phyloP scores from a whole-genome alignment of 2,329 filamentous ascomycete genomes.

The Nemania serpens region DNA sequence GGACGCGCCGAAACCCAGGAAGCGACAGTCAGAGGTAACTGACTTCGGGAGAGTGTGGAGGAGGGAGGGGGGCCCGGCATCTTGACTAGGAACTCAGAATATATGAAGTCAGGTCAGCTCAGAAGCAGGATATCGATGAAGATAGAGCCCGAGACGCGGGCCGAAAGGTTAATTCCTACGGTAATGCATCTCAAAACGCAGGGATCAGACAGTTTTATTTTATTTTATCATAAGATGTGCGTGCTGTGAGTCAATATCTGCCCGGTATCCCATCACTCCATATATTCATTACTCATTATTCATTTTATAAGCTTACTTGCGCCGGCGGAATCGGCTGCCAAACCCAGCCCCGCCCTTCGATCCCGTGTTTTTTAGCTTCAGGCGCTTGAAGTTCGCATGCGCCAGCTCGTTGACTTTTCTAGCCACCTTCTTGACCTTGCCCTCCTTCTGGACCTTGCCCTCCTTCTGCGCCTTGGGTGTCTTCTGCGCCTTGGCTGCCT shows the following conservation, averaged over 20 bases:
- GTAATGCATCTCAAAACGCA: too few relatives aligned
- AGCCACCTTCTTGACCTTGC: conserved; percentile 55
- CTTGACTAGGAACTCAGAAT: too few relatives aligned
- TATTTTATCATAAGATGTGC: too few relatives aligned
- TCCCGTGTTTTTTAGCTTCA: conserved; percentile 66
- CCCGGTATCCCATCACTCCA: neutral
- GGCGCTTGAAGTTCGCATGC: conserved; percentile 67
- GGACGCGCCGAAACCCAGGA: too few relatives aligned
- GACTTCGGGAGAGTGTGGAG: too few relatives aligned
- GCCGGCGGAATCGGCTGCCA: conserved; percentile 63
- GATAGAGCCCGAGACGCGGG: too few relatives aligned
- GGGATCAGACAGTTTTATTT: too few relatives aligned
- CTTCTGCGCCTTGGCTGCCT: conserved; percentile 44
- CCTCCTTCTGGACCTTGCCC: conserved; percentile 44
- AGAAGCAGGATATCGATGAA: too few relatives aligned
- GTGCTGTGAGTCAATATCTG: neutral
- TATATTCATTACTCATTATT: conserved; percentile 21
- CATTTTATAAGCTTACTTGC: conserved; percentile 39
- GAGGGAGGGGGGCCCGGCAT: too few relatives aligned
- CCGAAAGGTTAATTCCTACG: too few relatives aligned
- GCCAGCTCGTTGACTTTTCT: conserved; percentile 68
- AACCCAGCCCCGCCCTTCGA: conserved; percentile 64
- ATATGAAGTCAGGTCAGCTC: too few relatives aligned
- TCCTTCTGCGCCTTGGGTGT: conserved; percentile 50
- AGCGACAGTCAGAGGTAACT: too few relatives aligned